Evolutionary conservation across 495 filamentous ascomycete species (phyloP), one percentile per base, ranked within the genome.

Genomic region (Aspergillus saccharolyticus): DNA sequence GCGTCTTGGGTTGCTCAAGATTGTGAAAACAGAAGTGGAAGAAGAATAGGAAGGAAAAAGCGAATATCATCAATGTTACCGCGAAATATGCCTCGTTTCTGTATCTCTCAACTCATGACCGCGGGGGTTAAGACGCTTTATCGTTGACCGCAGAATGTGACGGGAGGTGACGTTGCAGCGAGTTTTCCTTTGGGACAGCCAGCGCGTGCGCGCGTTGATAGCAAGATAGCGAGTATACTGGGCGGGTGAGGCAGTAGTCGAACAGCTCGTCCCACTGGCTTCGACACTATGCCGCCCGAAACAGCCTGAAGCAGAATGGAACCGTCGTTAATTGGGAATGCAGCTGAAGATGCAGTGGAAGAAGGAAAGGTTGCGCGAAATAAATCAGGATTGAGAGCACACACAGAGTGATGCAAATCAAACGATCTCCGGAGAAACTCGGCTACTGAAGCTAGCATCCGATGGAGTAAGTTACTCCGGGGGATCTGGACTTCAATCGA

Each of bases 101-200:
- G 47, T 50, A 17, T 24, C 15, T 18, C 47, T 50, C 47, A 50
- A 50, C 22, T 50, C 47, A 50, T 50, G 47, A 50, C 47, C 47
- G 47, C 47, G 47, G 47, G n/a, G 47, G 47, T 24, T 39, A 12
- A 15, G 14, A 39, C 33, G 33, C 33, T 50, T 50, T 30, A 33
- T 28, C 21, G n/a, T n/a, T n/a, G n/a, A 24, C 47, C 47, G 16
- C 24, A 17, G 47, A 50, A 16, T 50, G 47, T 28, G 47, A 28
- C 47, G 28, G 28, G n/a, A 50, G 22, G 47, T n/a, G 30, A 42
- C 16, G 30, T 20, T 48, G 17, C 45, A 18, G 45, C 45, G 45
- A 10, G 45, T 48, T 48, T 25, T 48, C 2, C 45, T 48, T 48
- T 15, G 24, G 49, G 49, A 19, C 21, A 28, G 49, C 18, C 24